These are phyloP conservation scores for Malus hybrid DNA, from an alignment of 331 rosid species.

Conservation along the genomic window DNA sequence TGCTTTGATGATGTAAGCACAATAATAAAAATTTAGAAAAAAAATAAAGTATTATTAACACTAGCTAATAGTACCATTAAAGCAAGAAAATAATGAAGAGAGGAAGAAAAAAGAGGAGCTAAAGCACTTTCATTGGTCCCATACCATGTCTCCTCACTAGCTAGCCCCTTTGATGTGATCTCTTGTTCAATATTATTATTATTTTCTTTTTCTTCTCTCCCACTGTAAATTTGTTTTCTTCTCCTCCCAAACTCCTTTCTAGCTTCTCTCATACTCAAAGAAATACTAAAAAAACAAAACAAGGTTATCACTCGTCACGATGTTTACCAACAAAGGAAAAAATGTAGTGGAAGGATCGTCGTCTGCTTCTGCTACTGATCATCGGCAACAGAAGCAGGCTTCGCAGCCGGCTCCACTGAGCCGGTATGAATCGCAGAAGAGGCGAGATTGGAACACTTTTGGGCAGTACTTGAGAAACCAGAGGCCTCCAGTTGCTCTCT, in stretches of 20 bases:
- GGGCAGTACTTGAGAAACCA: constrained; percentile 82
- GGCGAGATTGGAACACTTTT: constrained; percentile 86
- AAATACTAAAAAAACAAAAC: background rate
- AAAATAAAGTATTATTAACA: constrained; percentile 34
- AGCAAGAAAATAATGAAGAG: constrained; percentile 65
- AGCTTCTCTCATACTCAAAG: background rate
- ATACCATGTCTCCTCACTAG: constrained; percentile 57
- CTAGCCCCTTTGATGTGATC: constrained; percentile 61
- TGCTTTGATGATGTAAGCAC: constrained; percentile 70
- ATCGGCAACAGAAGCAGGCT: background rate
- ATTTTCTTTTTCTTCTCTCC: constrained; percentile 10
- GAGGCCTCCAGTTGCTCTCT: constrained; percentile 62
- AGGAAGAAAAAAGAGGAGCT: constrained; percentile 50
- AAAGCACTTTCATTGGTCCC: constrained; percentile 86
- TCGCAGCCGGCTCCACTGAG: constrained; percentile 46
- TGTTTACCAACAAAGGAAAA: constrained; percentile 70
- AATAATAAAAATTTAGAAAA: constrained; percentile 17
- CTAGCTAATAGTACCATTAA: constrained; percentile 60
- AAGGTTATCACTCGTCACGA: background rate
- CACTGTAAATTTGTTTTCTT: constrained; percentile 6
- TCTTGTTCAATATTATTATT: constrained; percentile 24
- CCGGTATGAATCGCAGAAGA: constrained; percentile 73
- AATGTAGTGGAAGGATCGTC: constrained; percentile 72
- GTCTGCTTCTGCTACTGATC: constrained; percentile 10
- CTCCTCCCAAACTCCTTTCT: background rate